phyloP scores from a whole-genome alignment of 163 green algal genomes.

The Prototheca wickerhamii region DNA sequence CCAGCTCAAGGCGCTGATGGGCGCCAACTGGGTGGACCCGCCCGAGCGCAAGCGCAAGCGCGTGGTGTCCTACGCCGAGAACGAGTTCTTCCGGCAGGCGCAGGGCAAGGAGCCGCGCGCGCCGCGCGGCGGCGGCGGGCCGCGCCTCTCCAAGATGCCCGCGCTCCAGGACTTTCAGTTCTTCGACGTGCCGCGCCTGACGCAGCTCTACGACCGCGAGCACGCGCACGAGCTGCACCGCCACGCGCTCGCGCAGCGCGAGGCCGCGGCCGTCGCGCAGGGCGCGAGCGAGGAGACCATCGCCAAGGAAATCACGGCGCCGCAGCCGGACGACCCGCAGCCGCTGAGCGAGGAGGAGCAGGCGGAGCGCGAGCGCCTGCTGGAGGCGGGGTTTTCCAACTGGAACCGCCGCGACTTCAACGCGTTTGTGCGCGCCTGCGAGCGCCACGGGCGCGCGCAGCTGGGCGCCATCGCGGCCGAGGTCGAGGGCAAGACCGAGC shows the following conservation, averaged over 20 bases:
- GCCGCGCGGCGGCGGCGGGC: slow-evolving; percentile 26
- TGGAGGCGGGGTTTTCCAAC: slow-evolving; percentile 71
- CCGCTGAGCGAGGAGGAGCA: slow-evolving; percentile 79
- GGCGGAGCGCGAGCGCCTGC: slow-evolving; percentile 25
- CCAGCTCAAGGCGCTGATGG: slow-evolving; percentile 42
- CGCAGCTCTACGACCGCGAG: slow-evolving; percentile 89
- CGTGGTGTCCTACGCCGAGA: slow-evolving; percentile 69
- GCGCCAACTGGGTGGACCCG: slow-evolving; percentile 92
- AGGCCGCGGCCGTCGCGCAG: slow-evolving; percentile 26
- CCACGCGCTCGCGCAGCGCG: slow-evolving; percentile 41
- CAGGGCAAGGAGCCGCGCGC: slow-evolving; percentile 10
- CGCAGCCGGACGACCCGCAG: slow-evolving; percentile 57
- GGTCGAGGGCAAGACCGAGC: slow-evolving; percentile 91
- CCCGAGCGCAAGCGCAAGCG: slow-evolving; percentile 93
- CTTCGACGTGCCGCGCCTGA: slow-evolving; percentile 74
- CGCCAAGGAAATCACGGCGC: slow-evolving; percentile 36
- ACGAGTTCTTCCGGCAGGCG: slow-evolving; percentile 69
- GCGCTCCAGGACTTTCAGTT: slow-evolving; percentile 95
- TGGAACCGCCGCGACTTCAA: slow-evolving; percentile 89
- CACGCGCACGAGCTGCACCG: slow-evolving; percentile 58
- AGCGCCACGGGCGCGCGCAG: slow-evolving; percentile 76
- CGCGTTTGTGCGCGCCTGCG: slow-evolving; percentile 85
- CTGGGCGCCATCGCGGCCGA: slow-evolving; percentile 75
- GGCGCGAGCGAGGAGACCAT: slow-evolving; percentile 62
- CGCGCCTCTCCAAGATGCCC: slow-evolving; percentile 78